Evolutionary conservation across 2,329 filamentous ascomycete genomes (phyloP).

Genomic region (Phyllosticta citriasiana): DNA sequence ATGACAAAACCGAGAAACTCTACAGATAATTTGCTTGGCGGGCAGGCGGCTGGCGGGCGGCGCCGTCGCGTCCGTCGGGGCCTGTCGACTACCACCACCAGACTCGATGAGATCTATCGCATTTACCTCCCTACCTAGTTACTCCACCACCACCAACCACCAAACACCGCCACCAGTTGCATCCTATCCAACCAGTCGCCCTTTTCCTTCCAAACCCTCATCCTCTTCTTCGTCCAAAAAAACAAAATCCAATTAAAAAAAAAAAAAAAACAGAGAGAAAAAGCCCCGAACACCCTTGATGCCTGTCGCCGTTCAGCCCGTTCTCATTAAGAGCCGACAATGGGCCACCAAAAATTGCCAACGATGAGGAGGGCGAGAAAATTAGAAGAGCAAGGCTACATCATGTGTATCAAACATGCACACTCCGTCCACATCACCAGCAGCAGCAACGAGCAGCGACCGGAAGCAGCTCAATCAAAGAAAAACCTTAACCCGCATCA

Average conservation of each 20-base stretch:
- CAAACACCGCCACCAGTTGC: too few relatives aligned
- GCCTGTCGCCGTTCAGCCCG: not conserved
- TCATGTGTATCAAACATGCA: not conserved
- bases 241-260: not conserved
- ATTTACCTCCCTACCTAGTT: not conserved
- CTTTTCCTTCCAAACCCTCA: not conserved
- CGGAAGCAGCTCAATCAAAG: not conserved
- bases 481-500: not conserved
- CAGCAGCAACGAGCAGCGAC: too few relatives aligned
- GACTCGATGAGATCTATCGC: not conserved
- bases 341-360: too few relatives aligned
- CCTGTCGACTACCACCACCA: too few relatives aligned
- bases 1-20: too few relatives aligned
- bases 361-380: not conserved
- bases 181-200: not conserved
- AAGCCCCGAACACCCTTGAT: not conserved
- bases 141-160: not conserved
- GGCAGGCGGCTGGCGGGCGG: not conserved
- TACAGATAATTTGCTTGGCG: too few relatives aligned
- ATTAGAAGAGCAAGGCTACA: not conserved
- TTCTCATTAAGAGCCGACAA: not conserved
- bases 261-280: not conserved
- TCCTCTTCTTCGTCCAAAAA: not conserved
- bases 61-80: too few relatives aligned
- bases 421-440: not conserved